Conservation (phyloP, 2,329 filamentous ascomycete species). For the Phyllosticta ampelicida region DNA sequence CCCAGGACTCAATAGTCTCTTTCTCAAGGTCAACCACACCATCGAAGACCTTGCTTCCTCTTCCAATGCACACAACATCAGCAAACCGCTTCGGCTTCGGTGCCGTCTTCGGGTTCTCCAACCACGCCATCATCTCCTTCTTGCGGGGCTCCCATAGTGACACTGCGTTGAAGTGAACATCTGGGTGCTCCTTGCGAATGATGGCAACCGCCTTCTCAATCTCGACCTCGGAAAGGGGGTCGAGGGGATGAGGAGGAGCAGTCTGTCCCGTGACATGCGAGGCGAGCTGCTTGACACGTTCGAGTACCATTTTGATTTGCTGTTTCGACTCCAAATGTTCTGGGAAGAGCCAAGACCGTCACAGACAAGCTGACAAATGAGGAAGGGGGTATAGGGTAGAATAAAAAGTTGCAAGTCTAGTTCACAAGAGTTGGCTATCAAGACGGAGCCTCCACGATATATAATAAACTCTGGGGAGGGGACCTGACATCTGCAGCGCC, state of each 20-base stretch:
- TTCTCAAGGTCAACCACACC: slow-evolving; percentile 64
- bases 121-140: slow-evolving; percentile 70
- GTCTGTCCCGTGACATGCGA: slow-evolving; percentile 48
- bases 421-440: not conserved
- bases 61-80: slow-evolving; percentile 72
- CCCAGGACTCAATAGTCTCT: slow-evolving; percentile 61
- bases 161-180: slow-evolving; percentile 77
- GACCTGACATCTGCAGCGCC: not conserved
- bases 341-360: not conserved
- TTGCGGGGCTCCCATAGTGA: slow-evolving; percentile 79
- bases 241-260: slow-evolving; percentile 57
- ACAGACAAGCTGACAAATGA: not conserved
- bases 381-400: not conserved
- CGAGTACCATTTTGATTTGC: slow-evolving; percentile 43
- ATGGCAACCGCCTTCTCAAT: slow-evolving; percentile 61
- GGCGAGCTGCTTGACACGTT: slow-evolving; percentile 53
- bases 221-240: slow-evolving; percentile 62
- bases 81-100: slow-evolving; percentile 61
- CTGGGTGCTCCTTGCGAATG: slow-evolving; percentile 57
- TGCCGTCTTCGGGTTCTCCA: slow-evolving; percentile 51
- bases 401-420: not conserved
- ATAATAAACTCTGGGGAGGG: not conserved
- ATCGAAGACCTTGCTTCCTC: slow-evolving; percentile 71
- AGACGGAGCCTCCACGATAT: not conserved
- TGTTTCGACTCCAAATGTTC: not conserved